Base-by-base conservation (phyloP, 1,284 basidiomycete genomes). In the Ustilago cynodontis region DNA sequence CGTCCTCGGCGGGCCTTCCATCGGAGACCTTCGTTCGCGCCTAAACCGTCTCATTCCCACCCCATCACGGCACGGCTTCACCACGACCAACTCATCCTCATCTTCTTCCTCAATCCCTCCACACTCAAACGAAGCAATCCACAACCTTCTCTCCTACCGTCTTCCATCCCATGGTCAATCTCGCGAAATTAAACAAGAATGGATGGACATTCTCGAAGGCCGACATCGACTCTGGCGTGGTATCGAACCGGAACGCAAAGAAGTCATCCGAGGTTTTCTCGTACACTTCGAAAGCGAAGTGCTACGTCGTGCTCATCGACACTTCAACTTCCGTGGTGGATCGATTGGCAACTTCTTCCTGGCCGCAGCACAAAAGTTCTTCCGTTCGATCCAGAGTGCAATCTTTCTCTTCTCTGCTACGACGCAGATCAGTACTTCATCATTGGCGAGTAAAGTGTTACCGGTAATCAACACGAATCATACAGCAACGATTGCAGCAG, bases 401-500 rank as follows among this genome's bases (percentile, higher is more conserved):
- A 95, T 99, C 78, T 99, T 98, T 86, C 88, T 98, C 43, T 98
- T 99, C 86, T 92, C 94, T 22, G 93, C 94, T 0, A 93, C 98
- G 63, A 95, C 95, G 0, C 93, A 91, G 13, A 88, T 88, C 6
- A 84, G 86, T 10, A 59, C 59, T 1, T 57, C 29, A 13, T 62
- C 55, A 18, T n/a, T 58, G 9, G 65, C 59, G 79, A 93, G 92
- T 77, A 87, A 89, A 83, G 89, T 89, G 52, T 94, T 98, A 2
- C 96, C 96, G 0, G 93, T 92, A 8, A 93, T 98, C 79, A 92
- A 97, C 55, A 98, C 96, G 2, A 97, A 95, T 86, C 94, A 95
- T 86, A 95, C 93, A 0, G 94, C 95, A n/a, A 98, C 94, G 3
- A 96, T 99, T 72, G 94, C 95, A n/a, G 95, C 93, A 8, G 92